Base-by-base conservation (phyloP, 2,329 filamentous ascomycete genomes). In the Sporothrix pseudoabietina region DNA sequence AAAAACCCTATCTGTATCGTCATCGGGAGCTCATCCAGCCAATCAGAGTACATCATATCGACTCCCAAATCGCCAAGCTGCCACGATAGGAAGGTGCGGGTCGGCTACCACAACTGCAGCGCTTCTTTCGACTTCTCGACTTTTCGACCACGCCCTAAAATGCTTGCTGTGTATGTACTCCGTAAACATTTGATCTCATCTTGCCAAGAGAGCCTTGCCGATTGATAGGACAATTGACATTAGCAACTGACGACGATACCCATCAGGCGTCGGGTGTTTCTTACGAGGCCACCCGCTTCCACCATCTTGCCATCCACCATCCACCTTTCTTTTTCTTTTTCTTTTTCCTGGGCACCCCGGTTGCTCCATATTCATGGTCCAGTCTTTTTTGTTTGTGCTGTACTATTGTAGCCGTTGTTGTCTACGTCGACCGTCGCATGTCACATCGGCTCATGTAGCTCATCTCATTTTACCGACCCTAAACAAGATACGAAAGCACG, bases 21-120 rank as follows among this genome's bases (percentile, higher is more conserved):
- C 32, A 57, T 68, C 35, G n/a, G 30, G 22, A 0, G 2, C 19
- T 2, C 44, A 35, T 35, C 70, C 49, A 32, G 47, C 71, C 71
- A 72, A 69, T 63, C 66, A 63, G 55, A 32, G 44, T 52, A 66
- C 44, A 54, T 47, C 10, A n/a, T 16, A 2, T 12, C 44, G 14
- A 14, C 19, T 12, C 26, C 9, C 61, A 7, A 52, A 10, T 52
- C 14, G 41, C 19, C 55, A 9, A 30, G 30, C n/a, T 70, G 44
- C 71, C 71, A 16, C 41, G 54, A 70, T 73, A 65, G 71, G 71
- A 73, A 73, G 71, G 71, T 73, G 71, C 71, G 71, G 52, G 54
- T 32, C 16, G 52, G 52, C 59, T 65, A 44, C 26, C 55, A n/a
- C n/a, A 57, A 54, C 66, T 69, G 47, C 30, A 39, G 47, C 66